These are phyloP conservation scores for Metschnikowia picachoensis DNA, from an alignment of 805 yeast genomes.

Conservation along the genomic window DNA sequence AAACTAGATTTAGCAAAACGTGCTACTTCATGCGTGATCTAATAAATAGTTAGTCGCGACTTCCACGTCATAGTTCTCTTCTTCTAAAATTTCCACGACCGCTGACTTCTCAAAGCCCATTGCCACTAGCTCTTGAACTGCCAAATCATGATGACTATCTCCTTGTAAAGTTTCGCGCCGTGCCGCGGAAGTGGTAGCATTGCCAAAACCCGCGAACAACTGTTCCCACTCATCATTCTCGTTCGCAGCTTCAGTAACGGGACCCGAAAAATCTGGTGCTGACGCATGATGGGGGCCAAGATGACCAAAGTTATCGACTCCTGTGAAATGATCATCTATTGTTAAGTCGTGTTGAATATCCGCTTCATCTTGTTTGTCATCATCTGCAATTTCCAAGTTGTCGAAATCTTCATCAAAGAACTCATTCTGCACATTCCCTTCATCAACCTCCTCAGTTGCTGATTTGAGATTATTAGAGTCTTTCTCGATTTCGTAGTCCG, in stretches of 20 bases:
- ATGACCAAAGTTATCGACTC: slow-evolving; percentile 23
- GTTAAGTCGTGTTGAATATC: slow-evolving; percentile 19
- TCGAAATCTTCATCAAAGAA: slow-evolving; percentile 38
- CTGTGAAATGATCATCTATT: slow-evolving; percentile 41
- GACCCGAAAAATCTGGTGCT: slow-evolving; percentile 8
- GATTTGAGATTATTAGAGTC: slow-evolving; percentile 39
- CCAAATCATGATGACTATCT: slow-evolving; percentile 44
- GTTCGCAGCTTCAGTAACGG: slow-evolving; percentile 14
- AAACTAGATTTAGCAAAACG: not conserved
- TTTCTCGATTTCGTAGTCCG: slow-evolving; percentile 29
- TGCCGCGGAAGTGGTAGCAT: slow-evolving; percentile 22
- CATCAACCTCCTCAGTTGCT: slow-evolving; percentile 17
- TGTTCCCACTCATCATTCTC: slow-evolving; percentile 88
- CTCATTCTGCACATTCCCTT: slow-evolving; percentile 19
- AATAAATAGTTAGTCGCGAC: slow-evolving; percentile 83
- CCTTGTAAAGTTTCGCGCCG: not conserved
- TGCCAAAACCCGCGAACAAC: slow-evolving; percentile 84
- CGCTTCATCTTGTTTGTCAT: slow-evolving; percentile 26
- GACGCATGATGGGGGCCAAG: slow-evolving; percentile 14
- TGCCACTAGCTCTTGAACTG: slow-evolving; percentile 74
- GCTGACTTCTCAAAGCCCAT: slow-evolving; percentile 81
- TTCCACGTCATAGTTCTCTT: slow-evolving; percentile 70
- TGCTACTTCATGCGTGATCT: slow-evolving; percentile 52
- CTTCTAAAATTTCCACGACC: slow-evolving; percentile 64
- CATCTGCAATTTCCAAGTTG: slow-evolving; percentile 34